A percentile compares a stretch with the other conserved stretches of the same genome.
Evolutionary conservation across 2,329 filamentous ascomycete genomes (phyloP).

Genomic region (Beauveria bassiana): DNA sequence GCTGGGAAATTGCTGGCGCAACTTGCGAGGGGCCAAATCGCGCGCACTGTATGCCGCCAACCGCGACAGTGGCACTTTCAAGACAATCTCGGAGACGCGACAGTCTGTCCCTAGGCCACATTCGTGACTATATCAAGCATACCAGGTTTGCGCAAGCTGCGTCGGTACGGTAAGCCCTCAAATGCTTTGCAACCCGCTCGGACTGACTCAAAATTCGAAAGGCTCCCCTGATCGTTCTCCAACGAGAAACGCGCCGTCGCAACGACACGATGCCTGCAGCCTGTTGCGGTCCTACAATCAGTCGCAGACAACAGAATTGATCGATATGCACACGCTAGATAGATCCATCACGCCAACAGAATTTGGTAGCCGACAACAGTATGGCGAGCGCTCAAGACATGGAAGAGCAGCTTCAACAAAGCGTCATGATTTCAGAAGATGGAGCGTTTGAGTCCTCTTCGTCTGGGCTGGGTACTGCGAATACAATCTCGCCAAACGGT

Average conservation of each 20-base stretch:
- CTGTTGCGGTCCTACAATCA: constrained; percentile 10
- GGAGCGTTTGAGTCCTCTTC: constrained; percentile 29
- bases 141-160: neutral
- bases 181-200: neutral
- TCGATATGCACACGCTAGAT: constrained; percentile 24
- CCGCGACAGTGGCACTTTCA: constrained; percentile 8
- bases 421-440: constrained; percentile 43
- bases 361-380: constrained; percentile 19
- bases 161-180: neutral
- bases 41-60: constrained; percentile 12
- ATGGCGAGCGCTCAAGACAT: constrained; percentile 48
- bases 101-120: neutral
- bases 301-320: constrained; percentile 17
- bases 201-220: neutral
- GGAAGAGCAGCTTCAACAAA: constrained; percentile 51
- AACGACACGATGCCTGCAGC: constrained; percentile 9
- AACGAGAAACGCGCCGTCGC: constrained; percentile 9
- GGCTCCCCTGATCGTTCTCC: neutral
- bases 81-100: constrained; percentile 8
- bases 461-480: constrained; percentile 2
- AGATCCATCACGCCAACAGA: constrained; percentile 5
- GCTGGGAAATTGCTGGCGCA: neutral
- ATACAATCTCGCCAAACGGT: constrained; percentile 23
- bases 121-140: neutral
- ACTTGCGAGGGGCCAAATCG: constrained; percentile 1